Percentiles rank a stretch among this genome's conserved stretches.
phyloP scores from a whole-genome alignment of 2,329 filamentous ascomycete genomes.

The Verticillium isaacii region DNA sequence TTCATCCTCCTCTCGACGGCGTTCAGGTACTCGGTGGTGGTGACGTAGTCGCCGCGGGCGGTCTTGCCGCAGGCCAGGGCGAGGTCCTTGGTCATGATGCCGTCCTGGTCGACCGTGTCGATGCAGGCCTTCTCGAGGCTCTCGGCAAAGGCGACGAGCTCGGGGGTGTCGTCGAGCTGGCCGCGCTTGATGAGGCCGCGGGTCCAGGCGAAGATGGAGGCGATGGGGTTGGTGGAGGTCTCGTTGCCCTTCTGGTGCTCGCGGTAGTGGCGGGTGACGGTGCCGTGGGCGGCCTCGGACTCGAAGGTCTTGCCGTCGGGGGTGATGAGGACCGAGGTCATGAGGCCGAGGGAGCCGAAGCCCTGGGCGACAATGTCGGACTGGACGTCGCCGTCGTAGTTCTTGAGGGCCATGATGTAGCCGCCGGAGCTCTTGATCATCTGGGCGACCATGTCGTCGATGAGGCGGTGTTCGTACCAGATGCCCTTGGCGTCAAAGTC shows the following conservation, averaged over 20 bases:
- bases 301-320: slow-evolving; percentile 97
- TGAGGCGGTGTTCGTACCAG: slow-evolving; percentile 99
- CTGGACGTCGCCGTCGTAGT: slow-evolving; percentile 98
- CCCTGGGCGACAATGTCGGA: slow-evolving; percentile 98
- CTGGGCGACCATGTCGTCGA: slow-evolving; percentile 99
- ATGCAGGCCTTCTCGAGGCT: slow-evolving; percentile 88
- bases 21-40: slow-evolving; percentile 84
- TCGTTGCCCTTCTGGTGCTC: slow-evolving; percentile 98
- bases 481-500: slow-evolving; percentile 88
- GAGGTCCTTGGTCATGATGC: slow-evolving; percentile 98
- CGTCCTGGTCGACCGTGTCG: slow-evolving; percentile 88
- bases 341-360: slow-evolving; percentile 94
- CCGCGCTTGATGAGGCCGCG: slow-evolving; percentile 90
- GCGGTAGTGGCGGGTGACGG: slow-evolving; percentile 96
- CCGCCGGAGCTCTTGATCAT: slow-evolving; percentile 99
- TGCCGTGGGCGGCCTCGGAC: slow-evolving; percentile 96
- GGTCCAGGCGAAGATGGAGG: slow-evolving; percentile 98
- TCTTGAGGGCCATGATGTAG: slow-evolving; percentile 97
- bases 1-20: slow-evolving; percentile 90
- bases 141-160: slow-evolving; percentile 87
- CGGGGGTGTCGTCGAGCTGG: slow-evolving; percentile 87
- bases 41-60: slow-evolving; percentile 79
- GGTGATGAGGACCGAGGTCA: slow-evolving; percentile 97
- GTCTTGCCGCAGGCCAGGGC: slow-evolving; percentile 92
- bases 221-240: slow-evolving; percentile 97